Base-by-base conservation (phyloP, 2,329 filamentous ascomycete genomes). In the Calonectria pseudoreteaudii region DNA sequence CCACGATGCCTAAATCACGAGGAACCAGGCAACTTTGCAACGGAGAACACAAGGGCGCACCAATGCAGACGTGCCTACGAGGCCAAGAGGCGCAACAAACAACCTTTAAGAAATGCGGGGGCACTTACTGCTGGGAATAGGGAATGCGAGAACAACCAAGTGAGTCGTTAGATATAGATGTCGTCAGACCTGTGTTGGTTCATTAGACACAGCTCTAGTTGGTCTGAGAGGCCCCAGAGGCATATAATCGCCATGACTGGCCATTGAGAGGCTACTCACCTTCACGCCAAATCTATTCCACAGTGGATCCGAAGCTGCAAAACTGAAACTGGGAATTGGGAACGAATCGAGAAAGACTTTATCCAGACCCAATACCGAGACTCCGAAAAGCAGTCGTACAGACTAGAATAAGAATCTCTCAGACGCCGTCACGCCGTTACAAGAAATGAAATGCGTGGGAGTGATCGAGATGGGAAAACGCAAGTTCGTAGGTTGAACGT, bases 361-460 rank as follows among this genome's bases (percentile, higher is more conserved):
- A 78, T 83, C 80, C 80, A 85, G 82, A 83, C 81, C 81, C 76
- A 81, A 82, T 80, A 78, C 80, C 81, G 79, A 81, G 79, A 85
- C 82, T 83, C 81, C 81, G 80, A 83, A 84, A 83, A 80, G 79
- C 80, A 82, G 82, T 81, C 82, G 82, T 81, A 81, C 81, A 82
- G 82, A 83, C 77, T 80, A 82, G 78, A 81, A 82, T 77, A 81
- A 83, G 75, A 79, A 78, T 79, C 76, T 83, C 78, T 84, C 78
- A 81, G 82, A 86, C 84, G 83, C 84, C 84, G 80, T 83, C 84
- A 85, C 85, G 84, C 84, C 83, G 79, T 75, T 80, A 80, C 80
- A 80, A 81, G 81, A 79, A 83, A 83, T 76, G 77, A 76, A 81
- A 80, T 82, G 81, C 80, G 81, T 80, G 75, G 58, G 78, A 80